Evolutionary conservation across 192 early-diverging fungal species (phyloP), one percentile per base, ranked within the genome.

Genomic region (Hyaloraphidium curvatum): DNA sequence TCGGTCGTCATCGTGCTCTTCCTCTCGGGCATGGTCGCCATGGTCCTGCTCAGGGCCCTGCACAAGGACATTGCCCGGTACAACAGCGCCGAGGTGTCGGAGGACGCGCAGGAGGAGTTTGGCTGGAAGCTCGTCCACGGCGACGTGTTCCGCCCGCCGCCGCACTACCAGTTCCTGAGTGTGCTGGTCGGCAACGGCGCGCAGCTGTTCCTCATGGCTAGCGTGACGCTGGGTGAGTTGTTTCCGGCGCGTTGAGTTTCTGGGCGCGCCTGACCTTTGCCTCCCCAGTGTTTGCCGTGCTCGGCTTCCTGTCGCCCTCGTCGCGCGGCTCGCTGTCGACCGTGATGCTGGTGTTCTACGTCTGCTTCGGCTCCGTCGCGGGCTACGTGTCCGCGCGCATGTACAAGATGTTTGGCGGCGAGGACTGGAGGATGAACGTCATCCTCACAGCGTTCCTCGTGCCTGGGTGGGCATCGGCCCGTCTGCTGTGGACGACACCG

Each of bases 61-160:
- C 82, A 82, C 66, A 83, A 84, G 58, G 92, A 97, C 65, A 89
- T 87, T 66, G 81, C 88, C 11, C 80, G 92, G 19, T 97, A 97
- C 62, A 89, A 97, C 56, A 70, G 69, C 31, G 76, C 81, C 55
- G 75, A 78, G 21, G 69, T 68, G 7, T 51, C 80, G 17, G 65
- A 73, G 31, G 82, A 87, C 31, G 69, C 83, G 67, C 79, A 76
- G 3, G 92, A 96, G 54, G 92, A 97, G 54, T 92, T 85, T 77
- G 92, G 92, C 1, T 97, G 92, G 92, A 97, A 94, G 66, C 78
- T 88, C 28, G 86, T 97, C 3, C 92, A 97, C 51, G 89, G 88
- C 28, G 92, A 97, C 64, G 84, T 97, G n/a, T 97, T 97, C 69
- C 80, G 92, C n/a, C 62, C 87, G 22, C 88, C 92, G 1, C 58